Evolutionary conservation across 305 asterid genomes (phyloP), one percentile per base, ranked within the genome.

Genomic region (Rubia tinctorum): DNA sequence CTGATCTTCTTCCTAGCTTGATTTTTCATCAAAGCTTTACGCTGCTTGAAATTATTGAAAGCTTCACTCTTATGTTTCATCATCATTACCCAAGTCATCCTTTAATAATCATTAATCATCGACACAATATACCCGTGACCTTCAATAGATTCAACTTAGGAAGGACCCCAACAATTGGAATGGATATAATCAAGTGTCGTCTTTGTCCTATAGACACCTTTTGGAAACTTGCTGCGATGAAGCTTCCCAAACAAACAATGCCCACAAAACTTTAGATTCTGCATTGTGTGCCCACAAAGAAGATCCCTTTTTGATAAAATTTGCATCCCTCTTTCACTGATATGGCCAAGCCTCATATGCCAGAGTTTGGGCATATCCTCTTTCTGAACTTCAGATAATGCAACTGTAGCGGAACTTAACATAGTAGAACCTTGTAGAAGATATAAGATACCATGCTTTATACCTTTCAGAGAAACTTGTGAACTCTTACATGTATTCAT

Each of bases 261-360:
- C 30, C 2, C 30, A 27, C 30, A 27, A 27, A 27, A 27, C 30
- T 27, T 2, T 27, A 27, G 30, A 27, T 27, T 27, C 1, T 27
- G 30, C 2, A 27, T 27, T 2, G 30, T 27, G 30, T 27, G n/a
- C 30, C 17, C 60, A n/a, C 3, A 39, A 3, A 68, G 13, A 47
- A 68, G 71, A 14, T 44, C 60, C 15, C 47, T 11, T 47, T 68
- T 68, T 5, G 8, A 3, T 58, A 2, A 14, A 23, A 68, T n/a
- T 18, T 68, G 72, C 60, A 44, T 68, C 37, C 45, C 60, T 22
- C 30, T 68, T 27, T 68, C 27, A 44, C 60, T 44, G 37, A 18
- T 68, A 42, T 44, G 55, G 56, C 39, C 0, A 66, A 7, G 7
- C 61, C 9, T 27, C 14, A 44, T 22, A 42, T 68, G 60, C 17